These are phyloP conservation scores for Bauhinia variegata DNA, from an alignment of 306 rosid genomes.

Conservation along the genomic window DNA sequence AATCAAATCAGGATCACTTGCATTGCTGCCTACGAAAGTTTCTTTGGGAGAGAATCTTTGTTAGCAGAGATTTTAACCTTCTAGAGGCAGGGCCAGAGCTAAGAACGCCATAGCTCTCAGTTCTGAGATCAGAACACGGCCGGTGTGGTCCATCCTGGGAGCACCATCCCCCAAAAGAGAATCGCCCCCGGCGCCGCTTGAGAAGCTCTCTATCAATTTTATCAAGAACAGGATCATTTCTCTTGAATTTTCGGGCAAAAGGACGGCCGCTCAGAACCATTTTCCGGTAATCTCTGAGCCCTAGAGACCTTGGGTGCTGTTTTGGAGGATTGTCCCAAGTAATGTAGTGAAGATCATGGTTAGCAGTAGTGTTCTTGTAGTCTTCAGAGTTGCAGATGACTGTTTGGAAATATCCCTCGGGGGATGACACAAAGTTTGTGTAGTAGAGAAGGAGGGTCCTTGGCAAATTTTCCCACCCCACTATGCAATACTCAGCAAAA, in stretches of 20 bases:
- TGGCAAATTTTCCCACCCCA: constrained; percentile 94
- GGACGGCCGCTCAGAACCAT: constrained; percentile 75
- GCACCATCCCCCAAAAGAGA: constrained; percentile 81
- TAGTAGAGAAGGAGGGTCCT: constrained; percentile 94
- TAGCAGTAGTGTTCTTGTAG: constrained; percentile 73
- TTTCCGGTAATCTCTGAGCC: constrained; percentile 59
- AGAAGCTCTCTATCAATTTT: constrained; percentile 75
- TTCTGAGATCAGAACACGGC: constrained; percentile 52
- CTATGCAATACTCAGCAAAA: constrained; percentile 75
- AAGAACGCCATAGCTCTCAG: constrained; percentile 60
- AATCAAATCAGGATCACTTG: constrained; percentile 50
- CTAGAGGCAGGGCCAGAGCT: constrained; percentile 71
- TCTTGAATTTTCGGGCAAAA: constrained; percentile 84
- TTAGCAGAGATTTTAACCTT: constrained; percentile 59
- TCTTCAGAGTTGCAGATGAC: constrained; percentile 72
- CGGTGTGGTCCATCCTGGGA: constrained; percentile 41
- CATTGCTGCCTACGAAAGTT: constrained; percentile 62
- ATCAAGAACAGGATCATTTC: constrained; percentile 61
- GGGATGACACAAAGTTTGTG: constrained; percentile 87
- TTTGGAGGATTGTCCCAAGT: constrained; percentile 93
- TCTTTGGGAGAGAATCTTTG: constrained; percentile 49
- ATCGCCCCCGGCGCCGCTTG: constrained; percentile 51
- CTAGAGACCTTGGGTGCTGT: constrained; percentile 85
- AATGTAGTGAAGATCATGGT: constrained; percentile 89
- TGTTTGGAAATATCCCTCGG: constrained; percentile 94